Percentiles rank a stretch among this genome's conserved stretches.
These are phyloP conservation scores for Paramyrothecium sp. DNA, from an alignment of 2,329 filamentous ascomycete genomes.

Conservation along the genomic window DNA sequence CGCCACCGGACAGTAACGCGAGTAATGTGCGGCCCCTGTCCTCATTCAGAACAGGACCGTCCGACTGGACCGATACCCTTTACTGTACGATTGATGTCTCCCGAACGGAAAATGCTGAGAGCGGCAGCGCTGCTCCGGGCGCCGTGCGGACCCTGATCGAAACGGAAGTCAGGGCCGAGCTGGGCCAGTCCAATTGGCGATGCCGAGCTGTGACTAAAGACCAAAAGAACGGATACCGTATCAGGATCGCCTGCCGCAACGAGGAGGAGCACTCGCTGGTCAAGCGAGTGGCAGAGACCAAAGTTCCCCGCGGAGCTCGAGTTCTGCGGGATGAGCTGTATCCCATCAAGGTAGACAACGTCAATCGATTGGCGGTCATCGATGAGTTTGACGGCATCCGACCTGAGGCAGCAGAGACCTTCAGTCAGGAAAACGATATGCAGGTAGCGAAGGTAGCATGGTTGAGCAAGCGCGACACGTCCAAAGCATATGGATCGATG, in stretches of 20 bases:
- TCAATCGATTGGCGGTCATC: too few relatives aligned
- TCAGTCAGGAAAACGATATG: constrained; percentile 20
- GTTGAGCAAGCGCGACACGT: constrained; percentile 18
- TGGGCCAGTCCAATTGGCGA: constrained; percentile 4
- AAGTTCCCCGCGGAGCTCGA: constrained; percentile 10
- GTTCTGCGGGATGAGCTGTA: constrained; percentile 19
- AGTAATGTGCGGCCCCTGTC: neutral
- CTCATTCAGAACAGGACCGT: neutral
- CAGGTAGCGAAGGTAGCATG: constrained; percentile 18
- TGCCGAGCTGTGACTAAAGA: constrained; percentile 7
- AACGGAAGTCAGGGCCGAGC: constrained; percentile 1
- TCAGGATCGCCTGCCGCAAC: constrained; percentile 16
- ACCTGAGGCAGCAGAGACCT: too few relatives aligned
- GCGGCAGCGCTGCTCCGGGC: neutral
- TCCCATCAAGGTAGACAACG: too few relatives aligned
- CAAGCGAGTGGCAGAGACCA: constrained; percentile 14
- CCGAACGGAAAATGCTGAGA: neutral
- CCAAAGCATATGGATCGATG: constrained; percentile 23
- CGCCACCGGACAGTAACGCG: neutral
- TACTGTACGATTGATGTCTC: constrained; percentile 6
- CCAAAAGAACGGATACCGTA: constrained; percentile 1
- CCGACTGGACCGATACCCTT: constrained; percentile 1
- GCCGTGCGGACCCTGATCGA: constrained; percentile 1
- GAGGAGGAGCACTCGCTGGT: constrained; percentile 14
- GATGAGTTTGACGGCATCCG: too few relatives aligned